Evolutionary conservation across 176 grass and related monocot species (phyloP), one percentile per base, ranked within the genome.

Genomic region (Oryza glaberrima): DNA sequence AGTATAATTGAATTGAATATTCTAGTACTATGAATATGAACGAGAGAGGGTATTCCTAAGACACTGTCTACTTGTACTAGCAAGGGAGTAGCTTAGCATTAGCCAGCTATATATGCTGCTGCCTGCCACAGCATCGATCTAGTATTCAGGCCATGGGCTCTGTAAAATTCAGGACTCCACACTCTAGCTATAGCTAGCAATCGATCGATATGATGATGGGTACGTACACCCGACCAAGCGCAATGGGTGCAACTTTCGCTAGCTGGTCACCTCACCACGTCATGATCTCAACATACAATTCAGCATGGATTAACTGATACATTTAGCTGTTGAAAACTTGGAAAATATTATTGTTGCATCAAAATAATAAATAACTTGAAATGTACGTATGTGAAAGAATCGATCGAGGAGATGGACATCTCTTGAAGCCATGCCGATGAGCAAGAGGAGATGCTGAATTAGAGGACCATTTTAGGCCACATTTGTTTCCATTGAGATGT

Each of bases 221-320:
- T 60, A 60, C 7, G 19, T n/a, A 60, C 56, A 13, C 69, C 73
- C 54, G 76, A 60, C 63, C 70, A n/a, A 69, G 46, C 46, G 3
- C 45, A 47, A 81, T 81, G 78, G 63, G 65, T 54, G 64, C 47
- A 74, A 9, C 77, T 67, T 80, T 74, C 70, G 77, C 58, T 32
- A 32, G 2, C 30, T 16, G 16, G 83, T 72, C 83, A 77, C 48
- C 48, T 85, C 65, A 49, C 40, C 4, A 60, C n/a, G 66, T 11
- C 46, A 69, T 14, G 78, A 46, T 46, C 64, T 60, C 56, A 22
- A 5, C 26, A 26, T 26, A 26, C 51, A 56, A 56, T 56, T 7
- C 51, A 56, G 51, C 51, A 56, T 17, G 16, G 16, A 56, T 17
- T 3, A 20, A 60, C n/a, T 6, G 56, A 9, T 60, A 9, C 56